These are phyloP conservation scores for Suillus americanus DNA, from an alignment of 768 basidiomycete genomes.

Conservation along the genomic window DNA sequence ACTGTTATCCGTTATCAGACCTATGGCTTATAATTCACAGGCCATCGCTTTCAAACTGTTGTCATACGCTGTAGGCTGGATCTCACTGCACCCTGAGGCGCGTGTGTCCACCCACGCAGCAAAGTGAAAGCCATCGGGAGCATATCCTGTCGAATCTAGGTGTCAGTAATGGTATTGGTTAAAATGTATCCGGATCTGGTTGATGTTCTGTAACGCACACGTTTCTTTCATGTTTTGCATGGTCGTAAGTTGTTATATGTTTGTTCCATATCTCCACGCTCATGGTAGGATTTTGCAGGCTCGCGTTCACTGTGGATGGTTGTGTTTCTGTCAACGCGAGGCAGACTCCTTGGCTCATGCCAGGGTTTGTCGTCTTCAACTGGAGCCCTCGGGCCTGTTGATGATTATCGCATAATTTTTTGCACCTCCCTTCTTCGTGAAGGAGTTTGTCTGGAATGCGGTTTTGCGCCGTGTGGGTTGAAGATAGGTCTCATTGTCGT, in stretches of 20 bases:
- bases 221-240: not conserved
- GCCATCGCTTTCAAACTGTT: not conserved
- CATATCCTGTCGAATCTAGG: not conserved
- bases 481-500: not conserved
- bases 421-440: constrained; percentile 33
- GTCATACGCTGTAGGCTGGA: not conserved
- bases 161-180: not conserved
- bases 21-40: not conserved
- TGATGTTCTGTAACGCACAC: not conserved
- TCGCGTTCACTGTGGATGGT: not conserved
- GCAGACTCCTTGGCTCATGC: not conserved
- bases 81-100: not conserved
- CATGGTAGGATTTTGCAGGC: not conserved
- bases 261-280: not conserved
- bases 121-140: not conserved
- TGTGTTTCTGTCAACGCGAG: not conserved
- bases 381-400: constrained; percentile 2
- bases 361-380: constrained; percentile 1
- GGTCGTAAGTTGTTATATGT: not conserved
- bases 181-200: not conserved
- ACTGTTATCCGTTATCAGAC: not conserved
- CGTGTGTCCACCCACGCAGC: not conserved
- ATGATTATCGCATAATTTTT: constrained; percentile 36
- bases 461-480: not conserved
- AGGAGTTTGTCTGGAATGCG: constrained; percentile 13